Percentiles rank a stretch among this genome's conserved stretches.
These are phyloP conservation scores for Aspergillus pseudoterreus DNA, from an alignment of 2,329 filamentous ascomycete genomes.

Conservation along the genomic window DNA sequence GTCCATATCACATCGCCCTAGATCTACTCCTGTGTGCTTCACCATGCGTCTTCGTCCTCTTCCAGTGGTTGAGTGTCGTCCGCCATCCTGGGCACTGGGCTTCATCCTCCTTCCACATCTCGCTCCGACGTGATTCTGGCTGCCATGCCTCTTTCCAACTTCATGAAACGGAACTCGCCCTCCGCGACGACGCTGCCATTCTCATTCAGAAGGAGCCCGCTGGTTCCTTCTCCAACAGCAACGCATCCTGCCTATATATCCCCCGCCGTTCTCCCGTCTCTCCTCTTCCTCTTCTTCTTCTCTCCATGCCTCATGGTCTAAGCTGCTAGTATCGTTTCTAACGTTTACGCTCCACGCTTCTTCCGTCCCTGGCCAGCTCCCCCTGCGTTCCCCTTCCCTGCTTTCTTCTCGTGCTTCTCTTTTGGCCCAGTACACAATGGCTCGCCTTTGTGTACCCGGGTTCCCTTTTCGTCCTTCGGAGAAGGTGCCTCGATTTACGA, in stretches of 20 bases:
- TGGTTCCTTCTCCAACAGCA: not conserved
- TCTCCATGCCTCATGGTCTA: slow-evolving; percentile 6
- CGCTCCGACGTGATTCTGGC: no score
- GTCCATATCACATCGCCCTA: no score
- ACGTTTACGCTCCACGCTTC: not conserved
- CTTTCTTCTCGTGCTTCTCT: slow-evolving; percentile 1
- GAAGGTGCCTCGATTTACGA: slow-evolving; percentile 9
- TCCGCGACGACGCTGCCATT: no score
- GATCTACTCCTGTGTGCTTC: no score
- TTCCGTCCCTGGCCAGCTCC: not conserved
- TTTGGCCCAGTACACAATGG: slow-evolving; percentile 17
- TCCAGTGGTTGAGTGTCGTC: no score
- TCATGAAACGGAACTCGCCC: no score
- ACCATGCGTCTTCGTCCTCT: no score
- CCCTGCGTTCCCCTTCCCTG: slow-evolving; percentile 1
- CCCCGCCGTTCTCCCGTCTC: not conserved
- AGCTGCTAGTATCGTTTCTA: not conserved
- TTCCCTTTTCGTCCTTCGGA: slow-evolving; percentile 2
- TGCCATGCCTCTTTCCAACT: no score
- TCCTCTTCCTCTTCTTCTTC: slow-evolving; percentile 7
- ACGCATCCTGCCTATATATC: not conserved
- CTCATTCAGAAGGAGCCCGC: not conserved
- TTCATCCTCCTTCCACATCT: no score
- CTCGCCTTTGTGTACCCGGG: slow-evolving; percentile 18
- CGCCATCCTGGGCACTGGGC: no score